Percentiles rank a stretch among this genome's conserved stretches.
phyloP scores from a whole-genome alignment of 495 filamentous ascomycete genomes.

The Apodospora peruviana region DNA sequence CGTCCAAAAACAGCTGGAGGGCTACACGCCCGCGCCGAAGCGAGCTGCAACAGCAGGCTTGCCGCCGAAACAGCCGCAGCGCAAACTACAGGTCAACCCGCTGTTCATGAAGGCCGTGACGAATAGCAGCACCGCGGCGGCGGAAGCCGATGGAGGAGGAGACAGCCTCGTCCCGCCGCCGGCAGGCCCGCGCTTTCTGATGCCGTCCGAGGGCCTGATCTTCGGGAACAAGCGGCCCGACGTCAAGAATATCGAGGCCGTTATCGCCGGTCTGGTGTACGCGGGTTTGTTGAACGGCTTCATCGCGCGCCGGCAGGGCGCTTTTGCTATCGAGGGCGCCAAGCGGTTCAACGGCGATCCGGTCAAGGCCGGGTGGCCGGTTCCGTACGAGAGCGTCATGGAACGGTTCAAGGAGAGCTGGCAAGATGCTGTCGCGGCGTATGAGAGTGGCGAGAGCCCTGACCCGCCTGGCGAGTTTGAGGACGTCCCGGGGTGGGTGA shows the following conservation, averaged over 20 bases:
- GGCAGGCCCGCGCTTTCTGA: conserved; percentile 41
- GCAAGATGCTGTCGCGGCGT: conserved; percentile 22
- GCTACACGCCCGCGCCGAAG: conserved; percentile 31
- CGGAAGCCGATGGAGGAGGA: conserved; percentile 15
- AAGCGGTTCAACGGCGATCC: conserved; percentile 51
- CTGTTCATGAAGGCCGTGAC: conserved; percentile 37
- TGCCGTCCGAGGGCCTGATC: conserved; percentile 40
- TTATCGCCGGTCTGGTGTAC: conserved; percentile 68
- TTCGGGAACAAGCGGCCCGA: conserved; percentile 50
- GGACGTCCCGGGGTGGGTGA: conserved; percentile 34
- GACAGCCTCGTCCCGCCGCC: conserved; percentile 36
- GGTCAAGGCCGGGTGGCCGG: conserved; percentile 41
- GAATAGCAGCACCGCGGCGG: no score
- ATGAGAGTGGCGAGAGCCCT: conserved; percentile 10
- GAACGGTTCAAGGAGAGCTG: conserved; percentile 25
- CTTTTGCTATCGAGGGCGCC: conserved; percentile 78
- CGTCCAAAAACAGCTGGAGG: conserved; percentile 47
- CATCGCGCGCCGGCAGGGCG: conserved; percentile 65
- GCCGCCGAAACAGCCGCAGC: conserved; percentile 5
- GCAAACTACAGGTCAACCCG: conserved; percentile 16
- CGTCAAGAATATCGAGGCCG: conserved; percentile 67
- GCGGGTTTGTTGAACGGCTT: conserved; percentile 86
- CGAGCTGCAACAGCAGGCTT: conserved; percentile 19
- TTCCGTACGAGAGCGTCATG: conserved; percentile 21
- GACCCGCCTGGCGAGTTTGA: conserved; percentile 27